These are phyloP conservation scores for Verbena officinalis DNA, from an alignment of 257 asterid species.

Conservation along the genomic window DNA sequence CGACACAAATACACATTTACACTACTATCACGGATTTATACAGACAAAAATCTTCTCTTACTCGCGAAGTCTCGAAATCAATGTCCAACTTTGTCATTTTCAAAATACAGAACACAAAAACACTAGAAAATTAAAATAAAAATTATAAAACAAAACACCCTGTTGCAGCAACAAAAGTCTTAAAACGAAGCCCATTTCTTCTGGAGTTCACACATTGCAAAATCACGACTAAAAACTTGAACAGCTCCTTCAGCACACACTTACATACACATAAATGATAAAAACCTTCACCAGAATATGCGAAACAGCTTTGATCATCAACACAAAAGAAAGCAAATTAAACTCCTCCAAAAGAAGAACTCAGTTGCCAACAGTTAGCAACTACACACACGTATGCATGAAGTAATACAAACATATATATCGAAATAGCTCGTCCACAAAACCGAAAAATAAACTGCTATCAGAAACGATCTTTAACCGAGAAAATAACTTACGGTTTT, in stretches of 20 bases:
- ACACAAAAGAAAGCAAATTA: conserved; percentile 1
- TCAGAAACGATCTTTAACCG: not conserved
- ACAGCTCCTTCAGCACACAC: too few species aligned
- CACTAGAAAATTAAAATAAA: too few species aligned
- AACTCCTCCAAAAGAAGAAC: not conserved
- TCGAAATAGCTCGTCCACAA: not conserved
- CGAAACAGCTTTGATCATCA: not conserved
- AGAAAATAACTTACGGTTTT: not conserved
- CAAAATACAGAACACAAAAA: not conserved
- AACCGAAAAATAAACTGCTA: not conserved
- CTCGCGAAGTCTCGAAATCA: not conserved
- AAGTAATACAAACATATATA: not conserved
- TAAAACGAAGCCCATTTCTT: not conserved
- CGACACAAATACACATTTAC: not conserved
- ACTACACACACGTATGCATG: conserved; percentile 1
- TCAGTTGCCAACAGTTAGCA: not conserved
- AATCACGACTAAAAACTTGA: not conserved
- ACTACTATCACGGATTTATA: not conserved
- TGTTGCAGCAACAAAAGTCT: not conserved
- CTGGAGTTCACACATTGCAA: not conserved
- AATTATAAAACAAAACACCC: not conserved
- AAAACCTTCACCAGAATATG: not conserved
- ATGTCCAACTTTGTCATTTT: not conserved
- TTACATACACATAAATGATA: not conserved
- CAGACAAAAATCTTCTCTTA: not conserved